A percentile compares a stretch with the other conserved stretches of the same genome.
Conservation (phyloP, 495 filamentous ascomycete genomes). For the Hyaloscypha variabilis region DNA sequence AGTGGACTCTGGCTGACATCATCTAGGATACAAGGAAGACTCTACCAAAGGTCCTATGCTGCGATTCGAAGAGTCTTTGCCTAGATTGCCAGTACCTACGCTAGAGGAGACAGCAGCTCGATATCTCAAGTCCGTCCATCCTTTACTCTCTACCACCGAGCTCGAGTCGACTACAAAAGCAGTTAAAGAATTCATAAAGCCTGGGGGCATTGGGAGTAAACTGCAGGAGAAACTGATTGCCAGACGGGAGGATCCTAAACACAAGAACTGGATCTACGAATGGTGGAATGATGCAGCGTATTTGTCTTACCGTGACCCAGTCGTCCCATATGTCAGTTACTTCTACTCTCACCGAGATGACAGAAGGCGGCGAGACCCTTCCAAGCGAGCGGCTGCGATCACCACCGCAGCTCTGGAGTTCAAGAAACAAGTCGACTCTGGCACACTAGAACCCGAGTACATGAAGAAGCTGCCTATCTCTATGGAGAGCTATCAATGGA, state of each 20-base stretch:
- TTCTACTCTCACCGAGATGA: slow-evolving; percentile 99
- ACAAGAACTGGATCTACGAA: slow-evolving; percentile 92
- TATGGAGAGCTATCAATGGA: slow-evolving; percentile 97
- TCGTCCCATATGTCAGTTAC: slow-evolving; percentile 98
- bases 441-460: slow-evolving; percentile 92
- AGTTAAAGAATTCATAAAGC: slow-evolving; percentile 79
- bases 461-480: slow-evolving; percentile 94
- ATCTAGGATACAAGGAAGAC: slow-evolving; percentile 87
- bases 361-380: slow-evolving; percentile 81
- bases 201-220: slow-evolving; percentile 78
- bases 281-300: slow-evolving; percentile 99
- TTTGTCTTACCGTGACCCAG: slow-evolving; percentile 89
- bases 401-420: slow-evolving; percentile 85
- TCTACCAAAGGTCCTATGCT: slow-evolving; percentile 89
- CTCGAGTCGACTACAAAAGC: slow-evolving; percentile 77
- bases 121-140: slow-evolving; percentile 91
- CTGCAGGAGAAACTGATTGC: slow-evolving; percentile 88
- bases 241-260: slow-evolving; percentile 77
- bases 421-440: slow-evolving; percentile 86
- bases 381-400: slow-evolving; percentile 90
- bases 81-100: slow-evolving; percentile 85
- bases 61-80: slow-evolving; percentile 94
- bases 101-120: slow-evolving; percentile 90
- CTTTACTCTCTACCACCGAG: slow-evolving; percentile 73
- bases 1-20: slow-evolving; percentile 18